A percentile compares a stretch with the other conserved stretches of the same genome.
Evolutionary conservation across 2,329 filamentous ascomycete genomes (phyloP).

Genomic region (Trichoderma breve): DNA sequence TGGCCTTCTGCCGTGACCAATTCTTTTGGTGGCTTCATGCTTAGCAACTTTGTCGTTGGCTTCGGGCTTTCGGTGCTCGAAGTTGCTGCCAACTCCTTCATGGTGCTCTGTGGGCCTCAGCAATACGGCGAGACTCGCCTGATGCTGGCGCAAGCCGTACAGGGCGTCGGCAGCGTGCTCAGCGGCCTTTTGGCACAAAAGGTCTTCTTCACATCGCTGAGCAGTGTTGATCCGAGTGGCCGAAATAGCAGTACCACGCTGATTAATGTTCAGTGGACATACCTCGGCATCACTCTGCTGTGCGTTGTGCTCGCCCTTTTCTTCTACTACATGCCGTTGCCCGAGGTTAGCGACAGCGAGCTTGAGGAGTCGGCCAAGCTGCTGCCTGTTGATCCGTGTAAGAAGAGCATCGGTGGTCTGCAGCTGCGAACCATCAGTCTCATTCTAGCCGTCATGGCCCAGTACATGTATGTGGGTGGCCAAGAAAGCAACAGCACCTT

Average conservation of each 20-base stretch:
- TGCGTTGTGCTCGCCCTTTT: slow-evolving; percentile 68
- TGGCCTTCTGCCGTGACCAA: slow-evolving; percentile 76
- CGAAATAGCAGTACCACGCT: slow-evolving; percentile 46
- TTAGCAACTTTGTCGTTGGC: slow-evolving; percentile 71
- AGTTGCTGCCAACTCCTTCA: slow-evolving; percentile 75
- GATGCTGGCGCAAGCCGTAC: slow-evolving; percentile 71
- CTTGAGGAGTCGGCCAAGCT: slow-evolving; percentile 48
- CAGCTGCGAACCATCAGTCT: slow-evolving; percentile 58
- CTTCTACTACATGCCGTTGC: slow-evolving; percentile 66
- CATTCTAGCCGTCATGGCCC: slow-evolving; percentile 68
- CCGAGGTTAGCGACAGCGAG: slow-evolving; percentile 58
- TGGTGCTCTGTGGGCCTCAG: slow-evolving; percentile 68
- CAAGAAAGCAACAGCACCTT: slow-evolving; percentile 66
- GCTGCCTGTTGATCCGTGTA: slow-evolving; percentile 51
- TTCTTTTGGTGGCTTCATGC: slow-evolving; percentile 76
- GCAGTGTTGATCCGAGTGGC: slow-evolving; percentile 30
- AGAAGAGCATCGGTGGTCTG: slow-evolving; percentile 48
- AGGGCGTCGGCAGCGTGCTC: slow-evolving; percentile 71
- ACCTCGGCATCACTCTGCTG: slow-evolving; percentile 75
- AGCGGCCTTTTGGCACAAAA: slow-evolving; percentile 70
- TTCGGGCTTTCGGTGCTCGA: slow-evolving; percentile 75
- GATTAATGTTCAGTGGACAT: slow-evolving; percentile 79
- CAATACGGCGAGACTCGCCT: slow-evolving; percentile 72
- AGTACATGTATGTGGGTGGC: slow-evolving; percentile 76
- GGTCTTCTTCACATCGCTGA: slow-evolving; percentile 67